phyloP scores from a whole-genome alignment of 768 basidiomycete species.

The Suillus bovinus region DNA sequence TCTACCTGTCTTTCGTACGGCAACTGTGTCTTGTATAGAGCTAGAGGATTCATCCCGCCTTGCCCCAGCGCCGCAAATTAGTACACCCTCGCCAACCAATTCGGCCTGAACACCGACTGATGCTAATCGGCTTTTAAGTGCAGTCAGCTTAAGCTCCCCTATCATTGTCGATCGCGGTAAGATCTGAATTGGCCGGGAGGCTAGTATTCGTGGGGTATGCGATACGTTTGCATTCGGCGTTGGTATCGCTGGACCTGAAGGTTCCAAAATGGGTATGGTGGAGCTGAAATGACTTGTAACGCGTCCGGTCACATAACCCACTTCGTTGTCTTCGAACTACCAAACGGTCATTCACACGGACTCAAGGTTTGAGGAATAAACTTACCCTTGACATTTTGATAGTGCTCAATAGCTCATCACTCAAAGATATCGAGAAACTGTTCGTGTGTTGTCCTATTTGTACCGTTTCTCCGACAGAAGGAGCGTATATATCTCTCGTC shows the following conservation, averaged over 20 bases:
- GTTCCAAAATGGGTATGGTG: conserved; percentile 86
- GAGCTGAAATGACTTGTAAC: conserved; percentile 84
- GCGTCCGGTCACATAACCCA: conserved; percentile 90
- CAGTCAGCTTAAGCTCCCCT: conserved; percentile 91
- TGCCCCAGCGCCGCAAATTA: conserved; percentile 77
- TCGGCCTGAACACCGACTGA: conserved; percentile 83
- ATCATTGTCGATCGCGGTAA: conserved; percentile 95
- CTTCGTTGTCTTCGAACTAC: conserved; percentile 97
- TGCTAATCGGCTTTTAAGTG: conserved; percentile 79
- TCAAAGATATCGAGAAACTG: conserved; percentile 91
- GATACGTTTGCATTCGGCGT: conserved; percentile 25
- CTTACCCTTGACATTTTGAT: conserved; percentile 83
- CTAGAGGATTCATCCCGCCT: conserved; percentile 44
- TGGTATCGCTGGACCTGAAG: conserved; percentile 40
- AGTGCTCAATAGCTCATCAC: conserved; percentile 79
- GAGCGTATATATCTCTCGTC: conserved; percentile 91
- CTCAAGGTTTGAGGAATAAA: neutral
- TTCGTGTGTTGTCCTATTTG: conserved; percentile 96
- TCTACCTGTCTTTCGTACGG: conserved; percentile 83
- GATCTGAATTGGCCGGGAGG: conserved; percentile 62
- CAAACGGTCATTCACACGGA: conserved; percentile 8
- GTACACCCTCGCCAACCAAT: conserved; percentile 94
- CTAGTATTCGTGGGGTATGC: conserved; percentile 48
- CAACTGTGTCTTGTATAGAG: conserved; percentile 66
- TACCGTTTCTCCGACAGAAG: conserved; percentile 69